A percentile compares a stretch with the other conserved stretches of the same genome.
phyloP scores from a whole-genome alignment of 306 rosid species.

The Oxytropis ochrocephala region DNA sequence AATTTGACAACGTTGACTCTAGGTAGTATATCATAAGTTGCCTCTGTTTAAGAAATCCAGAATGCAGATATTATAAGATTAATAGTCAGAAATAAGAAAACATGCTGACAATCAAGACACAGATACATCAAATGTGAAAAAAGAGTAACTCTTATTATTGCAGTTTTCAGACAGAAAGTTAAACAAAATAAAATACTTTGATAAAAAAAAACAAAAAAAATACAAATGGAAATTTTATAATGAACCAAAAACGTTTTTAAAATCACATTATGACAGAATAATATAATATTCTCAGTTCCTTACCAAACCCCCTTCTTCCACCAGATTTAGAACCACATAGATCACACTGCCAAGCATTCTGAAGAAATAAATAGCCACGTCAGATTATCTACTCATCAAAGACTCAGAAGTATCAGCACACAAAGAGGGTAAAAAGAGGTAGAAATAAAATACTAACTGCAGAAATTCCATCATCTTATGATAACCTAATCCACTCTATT shows the following conservation, averaged over 20 bases:
- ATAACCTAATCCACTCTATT: not conserved
- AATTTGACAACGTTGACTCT: slow-evolving; percentile 91
- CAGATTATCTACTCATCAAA: slow-evolving; percentile 2
- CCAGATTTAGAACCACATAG: slow-evolving; percentile 94
- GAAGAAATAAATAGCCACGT: slow-evolving; percentile 16
- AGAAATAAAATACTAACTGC: not conserved
- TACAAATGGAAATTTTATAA: not conserved
- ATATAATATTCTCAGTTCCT: slow-evolving; percentile 17
- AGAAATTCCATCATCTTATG: not conserved
- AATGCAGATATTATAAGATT: slow-evolving; percentile 4
- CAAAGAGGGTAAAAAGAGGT: not conserved
- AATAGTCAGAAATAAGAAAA: not conserved
- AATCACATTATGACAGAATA: not conserved
- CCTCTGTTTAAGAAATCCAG: slow-evolving; percentile 59
- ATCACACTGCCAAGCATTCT: slow-evolving; percentile 98
- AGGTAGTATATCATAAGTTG: slow-evolving; percentile 93
- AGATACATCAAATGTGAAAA: not conserved
- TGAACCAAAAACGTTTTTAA: not conserved
- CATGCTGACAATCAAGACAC: not conserved
- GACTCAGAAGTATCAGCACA: not conserved
- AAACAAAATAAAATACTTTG: not conserved
- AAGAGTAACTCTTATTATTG: not conserved
- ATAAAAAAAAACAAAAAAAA: too few species aligned
- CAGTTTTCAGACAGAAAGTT: not conserved
- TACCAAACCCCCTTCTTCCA: slow-evolving; percentile 98